These are phyloP conservation scores for Bertia moriformis DNA, from an alignment of 2,329 filamentous ascomycete species.

Conservation along the genomic window DNA sequence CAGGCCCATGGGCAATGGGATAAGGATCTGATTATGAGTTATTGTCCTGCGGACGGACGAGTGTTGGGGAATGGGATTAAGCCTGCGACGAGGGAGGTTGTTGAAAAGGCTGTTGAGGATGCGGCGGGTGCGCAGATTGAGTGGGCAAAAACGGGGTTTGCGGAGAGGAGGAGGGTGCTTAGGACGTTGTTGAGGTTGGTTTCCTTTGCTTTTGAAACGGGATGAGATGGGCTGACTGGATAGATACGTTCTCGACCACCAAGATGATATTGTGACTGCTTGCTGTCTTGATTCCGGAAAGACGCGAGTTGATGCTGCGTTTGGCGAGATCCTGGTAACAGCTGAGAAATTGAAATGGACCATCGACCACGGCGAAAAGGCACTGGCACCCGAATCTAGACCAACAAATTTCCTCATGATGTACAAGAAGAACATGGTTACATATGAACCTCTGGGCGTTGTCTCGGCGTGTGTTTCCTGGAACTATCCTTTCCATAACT, in stretches of 20 bases:
- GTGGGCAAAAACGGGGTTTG: constrained; percentile 70
- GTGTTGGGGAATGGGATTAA: constrained; percentile 28
- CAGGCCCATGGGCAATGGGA: neutral
- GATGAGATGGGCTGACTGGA: no score
- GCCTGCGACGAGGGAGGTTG: constrained; percentile 60
- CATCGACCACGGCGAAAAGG: constrained; percentile 73
- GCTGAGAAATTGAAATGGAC: constrained; percentile 92
- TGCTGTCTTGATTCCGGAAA: constrained; percentile 91
- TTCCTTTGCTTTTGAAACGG: no score
- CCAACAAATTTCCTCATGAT: constrained; percentile 87
- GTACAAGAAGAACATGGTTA: constrained; percentile 84
- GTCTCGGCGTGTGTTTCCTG: constrained; percentile 86
- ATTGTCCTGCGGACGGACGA: neutral
- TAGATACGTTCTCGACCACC: constrained; percentile 66
- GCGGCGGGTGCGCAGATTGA: constrained; percentile 59
- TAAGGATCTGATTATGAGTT: neutral
- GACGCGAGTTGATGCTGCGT: constrained; percentile 82
- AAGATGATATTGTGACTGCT: constrained; percentile 70
- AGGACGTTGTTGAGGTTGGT: constrained; percentile 57
- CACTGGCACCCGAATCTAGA: constrained; percentile 54
- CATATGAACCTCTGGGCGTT: constrained; percentile 84
- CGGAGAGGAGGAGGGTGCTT: constrained; percentile 64
- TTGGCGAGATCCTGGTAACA: constrained; percentile 90
- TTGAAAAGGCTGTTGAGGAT: constrained; percentile 64
- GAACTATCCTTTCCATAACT: constrained; percentile 96